These are phyloP conservation scores for Gentiana straminea DNA, from an alignment of 257 asterid genomes.

Conservation along the genomic window DNA sequence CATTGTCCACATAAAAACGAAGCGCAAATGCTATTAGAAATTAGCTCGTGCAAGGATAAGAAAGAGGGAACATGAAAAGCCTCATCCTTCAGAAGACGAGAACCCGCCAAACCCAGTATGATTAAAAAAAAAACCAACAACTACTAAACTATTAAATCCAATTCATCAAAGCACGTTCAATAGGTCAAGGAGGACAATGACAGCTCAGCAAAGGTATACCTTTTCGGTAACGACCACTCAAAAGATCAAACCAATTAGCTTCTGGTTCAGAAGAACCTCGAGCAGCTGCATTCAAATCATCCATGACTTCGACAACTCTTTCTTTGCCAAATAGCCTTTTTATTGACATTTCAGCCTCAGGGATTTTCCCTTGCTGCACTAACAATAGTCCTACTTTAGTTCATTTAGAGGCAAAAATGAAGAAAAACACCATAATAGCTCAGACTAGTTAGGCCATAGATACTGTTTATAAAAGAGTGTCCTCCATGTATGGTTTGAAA, in stretches of 20 bases:
- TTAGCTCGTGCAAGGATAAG: background rate
- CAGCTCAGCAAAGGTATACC: constrained; percentile 30
- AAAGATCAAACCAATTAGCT: constrained; percentile 96
- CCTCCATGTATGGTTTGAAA: background rate
- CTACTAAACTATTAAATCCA: background rate
- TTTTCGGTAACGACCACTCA: constrained; percentile 79
- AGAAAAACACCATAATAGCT: constrained; percentile 8
- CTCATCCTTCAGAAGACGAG: too few relatives aligned
- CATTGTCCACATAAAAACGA: too few relatives aligned
- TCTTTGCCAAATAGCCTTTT: constrained; percentile 76
- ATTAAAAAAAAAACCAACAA: background rate
- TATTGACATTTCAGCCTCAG: constrained; percentile 63
- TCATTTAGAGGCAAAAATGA: background rate
- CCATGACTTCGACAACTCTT: constrained; percentile 82
- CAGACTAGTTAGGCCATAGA: background rate
- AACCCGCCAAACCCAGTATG: background rate
- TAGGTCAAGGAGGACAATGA: background rate
- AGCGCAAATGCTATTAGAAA: background rate
- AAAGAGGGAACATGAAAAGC: too few relatives aligned
- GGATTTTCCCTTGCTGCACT: constrained; percentile 68
- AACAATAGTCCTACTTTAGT: constrained; percentile 12
- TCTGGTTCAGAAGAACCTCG: constrained; percentile 73
- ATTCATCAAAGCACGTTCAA: background rate
- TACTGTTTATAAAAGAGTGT: background rate
- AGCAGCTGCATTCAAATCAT: constrained; percentile 59